phyloP scores from a whole-genome alignment of 2,329 filamentous ascomycete species.

The Claviceps africana region DNA sequence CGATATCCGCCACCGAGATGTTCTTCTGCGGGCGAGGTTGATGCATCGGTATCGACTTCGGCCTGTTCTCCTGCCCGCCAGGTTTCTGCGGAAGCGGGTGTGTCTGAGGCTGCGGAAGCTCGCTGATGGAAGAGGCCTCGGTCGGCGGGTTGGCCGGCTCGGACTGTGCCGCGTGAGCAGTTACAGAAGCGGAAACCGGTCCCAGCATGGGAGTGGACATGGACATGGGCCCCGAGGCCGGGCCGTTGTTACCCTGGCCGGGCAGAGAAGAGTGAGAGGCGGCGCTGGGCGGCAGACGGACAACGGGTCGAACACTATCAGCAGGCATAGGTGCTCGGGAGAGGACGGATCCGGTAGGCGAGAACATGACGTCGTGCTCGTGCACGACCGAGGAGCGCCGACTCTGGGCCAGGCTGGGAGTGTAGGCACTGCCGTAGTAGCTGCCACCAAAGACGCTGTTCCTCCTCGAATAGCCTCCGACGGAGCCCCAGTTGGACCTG shows the following conservation, averaged over 20 bases:
- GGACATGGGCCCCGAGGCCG: not conserved
- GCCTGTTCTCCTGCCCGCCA: conserved; percentile 40
- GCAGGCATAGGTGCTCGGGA: conserved; percentile 49
- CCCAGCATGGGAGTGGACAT: not conserved
- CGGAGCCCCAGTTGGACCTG: conserved; percentile 53
- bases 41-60: conserved; percentile 57
- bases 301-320: conserved; percentile 57
- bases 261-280: conserved; percentile 23
- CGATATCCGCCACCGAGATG: conserved; percentile 84
- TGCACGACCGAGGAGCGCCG: conserved; percentile 67
- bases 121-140: conserved; percentile 29
- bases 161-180: conserved; percentile 1
- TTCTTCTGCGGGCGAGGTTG: conserved; percentile 91
- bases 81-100: conserved; percentile 46
- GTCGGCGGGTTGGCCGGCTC: conserved; percentile 8
- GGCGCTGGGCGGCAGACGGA: conserved; percentile 62
- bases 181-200: not conserved
- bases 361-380: conserved; percentile 58
- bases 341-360: conserved; percentile 65
- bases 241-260: conserved; percentile 8
- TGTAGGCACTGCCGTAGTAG: conserved; percentile 63
- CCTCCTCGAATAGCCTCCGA: conserved; percentile 56
- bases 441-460: conserved; percentile 69
- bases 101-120: conserved; percentile 42
- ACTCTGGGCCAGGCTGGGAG: conserved; percentile 77